Evolutionary conservation across 306 rosid species (phyloP).

Genomic region (Citrullus amarus): DNA sequence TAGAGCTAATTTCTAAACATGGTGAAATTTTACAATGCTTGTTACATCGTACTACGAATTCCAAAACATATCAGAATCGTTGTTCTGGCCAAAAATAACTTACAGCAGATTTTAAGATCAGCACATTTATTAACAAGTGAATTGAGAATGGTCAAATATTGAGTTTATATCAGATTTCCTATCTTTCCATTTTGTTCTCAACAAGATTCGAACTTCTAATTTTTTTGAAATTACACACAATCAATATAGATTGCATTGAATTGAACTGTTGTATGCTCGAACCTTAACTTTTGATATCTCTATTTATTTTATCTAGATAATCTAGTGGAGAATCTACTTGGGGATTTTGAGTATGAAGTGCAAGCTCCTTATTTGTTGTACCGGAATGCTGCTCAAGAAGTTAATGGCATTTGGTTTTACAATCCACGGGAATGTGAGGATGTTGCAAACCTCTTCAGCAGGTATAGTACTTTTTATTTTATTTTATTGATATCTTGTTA

Average conservation of each 20-base stretch:
- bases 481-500: background rate
- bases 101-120: background rate
- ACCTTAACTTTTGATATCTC: background rate
- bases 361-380: slow-evolving; percentile 79
- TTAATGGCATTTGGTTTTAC: slow-evolving; percentile 97
- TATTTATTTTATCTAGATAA: slow-evolving; percentile 44
- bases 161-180: background rate
- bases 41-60: background rate
- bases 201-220: background rate
- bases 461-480: slow-evolving; percentile 24
- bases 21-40: background rate
- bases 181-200: background rate
- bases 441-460: slow-evolving; percentile 78
- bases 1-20: background rate
- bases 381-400: slow-evolving; percentile 88
- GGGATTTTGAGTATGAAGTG: slow-evolving; percentile 90
- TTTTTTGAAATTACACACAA: background rate
- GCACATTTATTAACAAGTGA: background rate
- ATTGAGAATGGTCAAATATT: background rate
- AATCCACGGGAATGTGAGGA: slow-evolving; percentile 86
- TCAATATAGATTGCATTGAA: background rate
- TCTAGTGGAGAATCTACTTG: slow-evolving; percentile 85
- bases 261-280: background rate
- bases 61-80: background rate
- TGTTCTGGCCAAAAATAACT: background rate